These are phyloP conservation scores for Setaria italica DNA, from an alignment of 202 grass and related monocot genomes.

Conservation along the genomic window DNA sequence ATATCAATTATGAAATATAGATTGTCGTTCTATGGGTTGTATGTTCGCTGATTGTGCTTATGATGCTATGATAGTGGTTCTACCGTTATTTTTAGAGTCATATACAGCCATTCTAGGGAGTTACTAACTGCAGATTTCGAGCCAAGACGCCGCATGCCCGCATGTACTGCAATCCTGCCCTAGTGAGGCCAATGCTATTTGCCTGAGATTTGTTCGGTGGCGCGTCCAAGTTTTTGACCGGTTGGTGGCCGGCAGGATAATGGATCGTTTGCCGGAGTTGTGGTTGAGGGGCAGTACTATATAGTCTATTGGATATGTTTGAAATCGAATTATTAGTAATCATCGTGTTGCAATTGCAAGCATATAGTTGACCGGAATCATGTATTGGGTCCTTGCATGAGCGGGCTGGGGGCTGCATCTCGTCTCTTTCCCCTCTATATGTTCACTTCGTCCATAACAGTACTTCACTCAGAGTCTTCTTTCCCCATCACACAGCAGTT, in stretches of 20 bases:
- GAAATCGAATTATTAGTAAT: constrained; percentile 36
- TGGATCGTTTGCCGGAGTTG: constrained; percentile 30
- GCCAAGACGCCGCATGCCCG: neutral
- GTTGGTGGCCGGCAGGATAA: constrained; percentile 55
- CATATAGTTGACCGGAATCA: constrained; percentile 8
- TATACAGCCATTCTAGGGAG: neutral
- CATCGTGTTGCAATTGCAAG: constrained; percentile 5
- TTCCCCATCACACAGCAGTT: too few species aligned
- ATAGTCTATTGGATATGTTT: constrained; percentile 3
- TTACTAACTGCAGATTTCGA: constrained; percentile 3
- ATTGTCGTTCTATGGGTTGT: neutral
- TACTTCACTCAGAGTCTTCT: neutral
- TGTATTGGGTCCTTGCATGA: neutral
- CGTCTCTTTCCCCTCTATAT: neutral
- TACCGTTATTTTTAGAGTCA: neutral
- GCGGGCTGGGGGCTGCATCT: constrained; percentile 13
- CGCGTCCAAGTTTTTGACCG: constrained; percentile 33
- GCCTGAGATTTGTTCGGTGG: constrained; percentile 17
- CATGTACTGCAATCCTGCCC: neutral
- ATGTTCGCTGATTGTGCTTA: too few species aligned
- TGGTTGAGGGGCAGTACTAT: constrained; percentile 20
- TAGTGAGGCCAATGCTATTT: constrained; percentile 18
- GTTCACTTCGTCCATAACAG: neutral
- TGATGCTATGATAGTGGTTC: neutral
- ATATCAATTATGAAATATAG: neutral